These are phyloP conservation scores for Coix lacrymajobi DNA, from an alignment of 176 grass and related monocot genomes.

Conservation along the genomic window DNA sequence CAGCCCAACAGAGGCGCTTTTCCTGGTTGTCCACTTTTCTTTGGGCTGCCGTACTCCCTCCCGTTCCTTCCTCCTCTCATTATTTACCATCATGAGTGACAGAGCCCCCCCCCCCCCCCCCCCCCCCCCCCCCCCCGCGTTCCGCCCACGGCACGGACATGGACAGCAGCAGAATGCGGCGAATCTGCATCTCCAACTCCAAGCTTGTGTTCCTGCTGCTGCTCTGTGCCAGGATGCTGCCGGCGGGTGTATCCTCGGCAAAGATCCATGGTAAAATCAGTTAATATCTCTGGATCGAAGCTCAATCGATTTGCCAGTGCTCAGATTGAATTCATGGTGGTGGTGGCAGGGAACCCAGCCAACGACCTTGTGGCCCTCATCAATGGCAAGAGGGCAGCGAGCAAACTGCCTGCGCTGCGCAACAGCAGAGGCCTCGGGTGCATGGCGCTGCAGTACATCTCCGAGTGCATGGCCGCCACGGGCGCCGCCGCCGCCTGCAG, in stretches of 20 bases:
- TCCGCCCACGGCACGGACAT: no score
- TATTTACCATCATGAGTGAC: no score
- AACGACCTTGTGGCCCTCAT: slow-evolving; percentile 60
- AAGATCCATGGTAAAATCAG: slow-evolving; percentile 34
- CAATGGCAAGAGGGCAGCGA: slow-evolving; percentile 63
- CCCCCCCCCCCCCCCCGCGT: no score
- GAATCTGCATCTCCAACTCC: background rate
- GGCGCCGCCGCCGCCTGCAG: slow-evolving; percentile 18
- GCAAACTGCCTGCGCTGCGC: slow-evolving; percentile 48
- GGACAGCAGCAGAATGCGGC: background rate
- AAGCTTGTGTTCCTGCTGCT: background rate
- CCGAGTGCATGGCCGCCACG: slow-evolving; percentile 40
- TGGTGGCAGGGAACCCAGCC: slow-evolving; percentile 55
- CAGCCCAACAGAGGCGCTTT: no score
- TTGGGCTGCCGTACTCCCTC: no score
- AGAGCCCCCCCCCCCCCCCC: no score
- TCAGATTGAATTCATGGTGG: no score
- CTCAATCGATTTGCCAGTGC: no score
- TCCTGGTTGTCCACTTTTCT: no score
- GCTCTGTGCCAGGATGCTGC: background rate
- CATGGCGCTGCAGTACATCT: slow-evolving; percentile 85
- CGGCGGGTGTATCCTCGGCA: background rate
- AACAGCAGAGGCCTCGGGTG: slow-evolving; percentile 71
- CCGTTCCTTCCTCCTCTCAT: no score
- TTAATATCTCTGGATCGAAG: no score